phyloP scores from a whole-genome alignment of 2,329 filamentous ascomycete species.

The Elsinoe perseae region DNA sequence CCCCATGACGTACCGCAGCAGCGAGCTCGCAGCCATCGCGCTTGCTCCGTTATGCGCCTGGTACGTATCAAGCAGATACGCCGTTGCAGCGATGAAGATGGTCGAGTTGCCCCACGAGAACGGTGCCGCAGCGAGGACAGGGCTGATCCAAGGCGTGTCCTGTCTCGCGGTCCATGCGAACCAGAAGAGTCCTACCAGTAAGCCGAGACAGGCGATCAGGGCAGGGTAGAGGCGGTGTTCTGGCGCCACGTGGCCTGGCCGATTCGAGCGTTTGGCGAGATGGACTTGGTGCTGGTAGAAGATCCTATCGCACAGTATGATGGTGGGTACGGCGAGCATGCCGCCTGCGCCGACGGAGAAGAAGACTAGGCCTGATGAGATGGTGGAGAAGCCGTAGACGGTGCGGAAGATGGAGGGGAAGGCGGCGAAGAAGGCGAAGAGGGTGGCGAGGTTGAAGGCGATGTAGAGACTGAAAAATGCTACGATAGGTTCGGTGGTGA shows the following conservation, averaged over 20 bases:
- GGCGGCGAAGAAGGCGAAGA: slow-evolving; percentile 30
- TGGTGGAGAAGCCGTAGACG: slow-evolving; percentile 21
- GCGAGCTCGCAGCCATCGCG: slow-evolving; percentile 29
- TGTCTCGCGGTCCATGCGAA: slow-evolving; percentile 18
- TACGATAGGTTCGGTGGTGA: slow-evolving; percentile 33
- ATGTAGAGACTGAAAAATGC: slow-evolving; percentile 27
- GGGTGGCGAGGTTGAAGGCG: slow-evolving; percentile 27
- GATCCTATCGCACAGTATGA: neutral
- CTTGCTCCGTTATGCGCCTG: slow-evolving; percentile 29
- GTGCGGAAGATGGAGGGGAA: slow-evolving; percentile 26
- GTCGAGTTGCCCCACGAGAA: slow-evolving; percentile 23
- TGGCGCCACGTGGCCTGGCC: neutral
- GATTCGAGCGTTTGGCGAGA: neutral
- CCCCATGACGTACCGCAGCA: slow-evolving; percentile 27
- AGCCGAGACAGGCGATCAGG: neutral
- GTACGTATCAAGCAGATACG: slow-evolving; percentile 39
- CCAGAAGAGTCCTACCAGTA: slow-evolving; percentile 18
- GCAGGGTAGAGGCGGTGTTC: slow-evolving; percentile 15
- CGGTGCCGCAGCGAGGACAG: slow-evolving; percentile 23
- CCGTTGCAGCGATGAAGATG: slow-evolving; percentile 25
- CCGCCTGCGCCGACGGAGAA: slow-evolving; percentile 23
- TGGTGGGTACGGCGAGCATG: neutral
- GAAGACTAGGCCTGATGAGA: slow-evolving; percentile 22
- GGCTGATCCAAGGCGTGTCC: slow-evolving; percentile 18
- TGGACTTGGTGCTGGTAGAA: neutral